Evolutionary conservation across 768 basidiomycete genomes (phyloP).

Genomic region (Botryobasidium botryosum): DNA sequence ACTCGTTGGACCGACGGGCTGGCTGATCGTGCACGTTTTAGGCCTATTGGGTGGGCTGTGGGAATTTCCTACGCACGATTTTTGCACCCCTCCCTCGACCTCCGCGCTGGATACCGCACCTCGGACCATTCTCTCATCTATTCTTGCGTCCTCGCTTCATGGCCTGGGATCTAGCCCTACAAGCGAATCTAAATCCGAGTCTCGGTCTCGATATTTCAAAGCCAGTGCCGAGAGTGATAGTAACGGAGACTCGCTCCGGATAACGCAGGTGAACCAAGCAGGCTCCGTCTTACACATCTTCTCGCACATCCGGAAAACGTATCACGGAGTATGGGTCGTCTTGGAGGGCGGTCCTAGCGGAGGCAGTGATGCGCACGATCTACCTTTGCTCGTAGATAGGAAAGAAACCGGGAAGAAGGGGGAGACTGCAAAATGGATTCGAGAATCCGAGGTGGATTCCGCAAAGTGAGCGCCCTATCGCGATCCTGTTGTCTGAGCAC

Average conservation of each 20-base stretch:
- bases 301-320: constrained; percentile 82
- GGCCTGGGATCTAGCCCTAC: too few relatives aligned
- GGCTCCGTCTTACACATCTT: constrained; percentile 69
- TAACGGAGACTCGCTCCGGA: constrained; percentile 1
- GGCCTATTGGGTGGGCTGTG: constrained; percentile 81
- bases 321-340: constrained; percentile 17
- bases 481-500: neutral
- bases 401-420: neutral
- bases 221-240: constrained; percentile 14
- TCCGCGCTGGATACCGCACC: constrained; percentile 5
- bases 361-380: neutral
- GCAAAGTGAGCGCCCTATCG: neutral
- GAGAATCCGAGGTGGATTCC: neutral
- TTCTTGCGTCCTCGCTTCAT: constrained; percentile 27
- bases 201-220: too few relatives aligned
- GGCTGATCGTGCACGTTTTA: constrained; percentile 21
- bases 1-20: neutral
- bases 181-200: too few relatives aligned
- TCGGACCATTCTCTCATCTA: constrained; percentile 20
- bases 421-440: neutral
- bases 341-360: constrained; percentile 2
- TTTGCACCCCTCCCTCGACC: too few relatives aligned
- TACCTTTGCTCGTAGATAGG: neutral
- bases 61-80: constrained; percentile 66
- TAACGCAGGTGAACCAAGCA: constrained; percentile 32